These are phyloP conservation scores for Ophiostoma australiae DNA, from an alignment of 2,329 filamentous ascomycete species.

Conservation along the genomic window DNA sequence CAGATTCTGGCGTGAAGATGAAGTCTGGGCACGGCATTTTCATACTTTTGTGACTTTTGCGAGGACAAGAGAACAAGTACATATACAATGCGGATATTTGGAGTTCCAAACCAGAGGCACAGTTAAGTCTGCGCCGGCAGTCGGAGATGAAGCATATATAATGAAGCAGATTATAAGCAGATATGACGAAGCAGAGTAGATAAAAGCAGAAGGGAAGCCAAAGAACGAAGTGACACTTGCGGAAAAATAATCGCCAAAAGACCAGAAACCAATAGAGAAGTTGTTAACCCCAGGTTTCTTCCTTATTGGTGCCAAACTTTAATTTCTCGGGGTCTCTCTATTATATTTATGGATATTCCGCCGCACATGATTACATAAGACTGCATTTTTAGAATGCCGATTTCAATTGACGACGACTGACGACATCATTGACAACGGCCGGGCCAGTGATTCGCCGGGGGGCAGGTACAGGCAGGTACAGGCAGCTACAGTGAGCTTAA, in stretches of 20 bases:
- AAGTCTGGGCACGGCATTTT: neutral
- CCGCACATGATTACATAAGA: neutral
- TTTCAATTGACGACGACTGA: neutral
- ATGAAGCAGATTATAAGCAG: too few relatives aligned
- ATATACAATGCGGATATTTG: neutral
- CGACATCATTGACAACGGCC: neutral
- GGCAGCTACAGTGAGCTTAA: neutral
- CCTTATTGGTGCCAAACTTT: neutral
- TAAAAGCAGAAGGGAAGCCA: neutral
- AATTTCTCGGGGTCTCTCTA: neutral
- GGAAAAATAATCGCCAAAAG: too few relatives aligned
- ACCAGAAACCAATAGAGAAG: neutral
- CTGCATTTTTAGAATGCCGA: neutral
- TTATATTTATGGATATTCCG: neutral
- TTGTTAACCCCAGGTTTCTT: neutral
- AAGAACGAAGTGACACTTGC: neutral
- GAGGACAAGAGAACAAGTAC: neutral
- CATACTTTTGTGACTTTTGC: neutral
- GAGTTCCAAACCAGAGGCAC: neutral
- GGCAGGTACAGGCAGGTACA: too few relatives aligned
- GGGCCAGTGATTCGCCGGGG: constrained; percentile 2
- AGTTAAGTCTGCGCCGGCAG: neutral
- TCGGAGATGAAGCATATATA: neutral
- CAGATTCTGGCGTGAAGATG: neutral
- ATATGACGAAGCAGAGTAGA: too few relatives aligned